A percentile compares a stretch with the other conserved stretches of the same genome.
These are phyloP conservation scores for Nelumbo lutea DNA, from an alignment of 164 flowering plant species.

Conservation along the genomic window DNA sequence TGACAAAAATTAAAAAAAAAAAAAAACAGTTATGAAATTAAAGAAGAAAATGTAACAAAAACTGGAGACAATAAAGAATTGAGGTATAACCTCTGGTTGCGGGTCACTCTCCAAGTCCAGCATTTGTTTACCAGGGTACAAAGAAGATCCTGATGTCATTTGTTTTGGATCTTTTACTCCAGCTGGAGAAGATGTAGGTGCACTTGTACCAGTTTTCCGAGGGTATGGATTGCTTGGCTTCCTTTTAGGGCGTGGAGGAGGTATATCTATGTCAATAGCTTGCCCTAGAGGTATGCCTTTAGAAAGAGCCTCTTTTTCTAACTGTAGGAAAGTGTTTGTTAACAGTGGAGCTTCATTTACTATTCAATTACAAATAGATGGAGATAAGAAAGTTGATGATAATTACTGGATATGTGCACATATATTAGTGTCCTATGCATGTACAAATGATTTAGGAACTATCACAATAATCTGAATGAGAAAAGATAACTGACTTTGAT, in stretches of 20 bases:
- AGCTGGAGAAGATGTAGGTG: conserved; percentile 23
- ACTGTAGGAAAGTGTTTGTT: conserved; percentile 39
- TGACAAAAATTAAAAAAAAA: neutral
- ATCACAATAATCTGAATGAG: too few relatives aligned
- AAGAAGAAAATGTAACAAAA: neutral
- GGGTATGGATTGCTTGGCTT: conserved; percentile 97
- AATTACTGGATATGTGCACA: too few relatives aligned
- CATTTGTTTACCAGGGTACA: conserved; percentile 25
- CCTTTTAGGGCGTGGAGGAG: conserved; percentile 98
- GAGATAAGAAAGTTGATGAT: too few relatives aligned
- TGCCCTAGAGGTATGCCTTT: conserved; percentile 77
- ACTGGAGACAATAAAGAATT: neutral
- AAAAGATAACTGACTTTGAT: too few relatives aligned
- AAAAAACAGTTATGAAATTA: neutral
- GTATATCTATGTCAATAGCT: conserved; percentile 77
- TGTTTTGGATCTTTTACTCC: conserved; percentile 47
- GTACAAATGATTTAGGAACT: too few relatives aligned
- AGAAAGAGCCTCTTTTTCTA: conserved; percentile 82
- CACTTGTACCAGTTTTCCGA: conserved; percentile 47
- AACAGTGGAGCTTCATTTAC: neutral
- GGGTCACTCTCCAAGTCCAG: conserved; percentile 55
- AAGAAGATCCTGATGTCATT: conserved; percentile 34
- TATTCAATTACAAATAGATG: too few relatives aligned
- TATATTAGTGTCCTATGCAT: too few relatives aligned
- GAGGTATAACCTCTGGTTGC: conserved; percentile 40